Base-by-base conservation (phyloP, 768 basidiomycete genomes). In the Amyloporia xantha region DNA sequence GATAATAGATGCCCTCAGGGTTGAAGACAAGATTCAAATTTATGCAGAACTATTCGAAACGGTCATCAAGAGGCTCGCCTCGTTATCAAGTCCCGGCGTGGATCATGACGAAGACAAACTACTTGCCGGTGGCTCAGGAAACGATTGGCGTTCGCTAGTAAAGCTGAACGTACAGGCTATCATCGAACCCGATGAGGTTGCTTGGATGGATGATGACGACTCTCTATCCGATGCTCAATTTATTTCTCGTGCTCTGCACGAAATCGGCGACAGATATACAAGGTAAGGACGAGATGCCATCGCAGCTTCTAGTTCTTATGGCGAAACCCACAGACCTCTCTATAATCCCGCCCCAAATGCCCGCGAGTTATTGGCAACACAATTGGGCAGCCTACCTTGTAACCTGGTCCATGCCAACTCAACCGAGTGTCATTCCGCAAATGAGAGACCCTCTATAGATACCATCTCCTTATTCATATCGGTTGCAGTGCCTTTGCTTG, bases 151-250 rank as follows among this genome's bases (percentile, higher is more conserved):
- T 23, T 26, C 19, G 20, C 47, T 25, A 23, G 55, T 51, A 12
- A 54, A 42, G n/a, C 38, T 20, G 12, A 52, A 40, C 12, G 59
- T 57, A 2, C 44, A 73, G 64, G 58, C 53, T 1, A 66, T 84
- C 36, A 66, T 79, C 17, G 55, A 67, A 47, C 73, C 76, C 17
- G 71, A 75, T 48, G 59, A 69, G 1, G 56, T 78, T 5, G 57
- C 67, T 11, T 84, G 80, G 82, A 78, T 77, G 71, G 76, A 76
- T 21, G 75, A 77, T 41, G 78, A 80, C 41, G 67, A 70, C 38
- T 24, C 52, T 7, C 57, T 74, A 17, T 54, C 69, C 1, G 72
- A 78, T 30, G 55, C 61, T 4, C 62, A 73, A 15, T 77, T 75
- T 40, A 68, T 69, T 20, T 50, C 61, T 25, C 69, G 71, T 26